Conservation (phyloP, 1,284 basidiomycete genomes). For the Porphyrellus sp. region DNA sequence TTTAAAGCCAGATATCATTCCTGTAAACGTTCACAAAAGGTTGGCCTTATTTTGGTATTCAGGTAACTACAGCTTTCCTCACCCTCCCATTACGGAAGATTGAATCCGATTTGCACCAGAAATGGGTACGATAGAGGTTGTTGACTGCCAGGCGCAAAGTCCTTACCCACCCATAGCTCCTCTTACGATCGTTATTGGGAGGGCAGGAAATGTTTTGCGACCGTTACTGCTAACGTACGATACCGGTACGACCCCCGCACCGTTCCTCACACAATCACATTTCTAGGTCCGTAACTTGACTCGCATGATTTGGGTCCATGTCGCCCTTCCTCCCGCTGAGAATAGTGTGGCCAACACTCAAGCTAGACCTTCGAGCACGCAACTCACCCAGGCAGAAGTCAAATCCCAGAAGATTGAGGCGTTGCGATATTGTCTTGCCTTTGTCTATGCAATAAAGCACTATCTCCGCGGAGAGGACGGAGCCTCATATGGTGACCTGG, state of each 20-base stretch:
- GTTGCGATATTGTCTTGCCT: constrained; percentile 66
- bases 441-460: constrained; percentile 70
- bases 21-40: constrained; percentile 38
- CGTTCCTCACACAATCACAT: constrained; percentile 2
- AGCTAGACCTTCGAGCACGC: constrained; percentile 47
- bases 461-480: constrained; percentile 78
- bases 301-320: constrained; percentile 76
- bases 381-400: constrained; percentile 54
- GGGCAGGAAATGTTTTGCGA: constrained; percentile 79
- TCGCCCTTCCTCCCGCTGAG: constrained; percentile 59
- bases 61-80: constrained; percentile 43
- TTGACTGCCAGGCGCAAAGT: constrained; percentile 1
- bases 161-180: constrained; percentile 44
- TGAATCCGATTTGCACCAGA: constrained; percentile 11
- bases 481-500: constrained; percentile 61
- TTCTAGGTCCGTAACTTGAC: constrained; percentile 57
- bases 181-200: constrained; percentile 83
- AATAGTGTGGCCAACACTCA: constrained; percentile 42
- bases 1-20: constrained; percentile 2
- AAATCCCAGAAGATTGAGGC: constrained; percentile 68
- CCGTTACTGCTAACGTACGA: constrained; percentile 57
- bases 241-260: constrained; percentile 24
- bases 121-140: constrained; percentile 25
- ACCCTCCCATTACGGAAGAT: not conserved
- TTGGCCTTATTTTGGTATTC: constrained; percentile 76